Conservation (phyloP, 306 rosid genomes). For the Aeschynomene evenia region DNA sequence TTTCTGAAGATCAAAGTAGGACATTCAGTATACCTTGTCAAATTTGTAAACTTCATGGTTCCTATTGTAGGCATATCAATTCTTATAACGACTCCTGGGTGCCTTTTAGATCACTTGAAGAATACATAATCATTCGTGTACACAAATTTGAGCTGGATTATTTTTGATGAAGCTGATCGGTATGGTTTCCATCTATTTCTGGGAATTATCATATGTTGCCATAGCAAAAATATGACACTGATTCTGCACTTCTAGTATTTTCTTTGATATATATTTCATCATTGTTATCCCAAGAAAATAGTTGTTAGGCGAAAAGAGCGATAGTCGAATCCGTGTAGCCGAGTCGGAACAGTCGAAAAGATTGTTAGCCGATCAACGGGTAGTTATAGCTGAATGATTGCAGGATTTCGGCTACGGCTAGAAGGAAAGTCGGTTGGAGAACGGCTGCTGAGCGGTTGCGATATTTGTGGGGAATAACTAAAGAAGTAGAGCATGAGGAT, state of each 20-base stretch:
- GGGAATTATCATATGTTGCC: not conserved
- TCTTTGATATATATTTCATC: not conserved
- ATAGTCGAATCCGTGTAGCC: no score
- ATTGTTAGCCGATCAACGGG: no score
- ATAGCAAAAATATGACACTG: not conserved
- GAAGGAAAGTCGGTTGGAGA: no score
- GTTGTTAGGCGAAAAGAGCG: no score
- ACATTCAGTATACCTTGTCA: not conserved
- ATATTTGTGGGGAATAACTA: no score
- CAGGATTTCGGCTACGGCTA: no score
- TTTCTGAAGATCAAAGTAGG: not conserved
- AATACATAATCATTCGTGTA: constrained; percentile 70
- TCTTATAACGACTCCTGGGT: constrained; percentile 93
- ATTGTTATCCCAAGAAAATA: no score
- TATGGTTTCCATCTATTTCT: constrained; percentile 36
- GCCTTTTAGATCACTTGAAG: constrained; percentile 91
- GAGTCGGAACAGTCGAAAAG: no score
- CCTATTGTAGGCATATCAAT: constrained; percentile 72
- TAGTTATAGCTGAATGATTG: no score
- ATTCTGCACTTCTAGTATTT: constrained; percentile 2
- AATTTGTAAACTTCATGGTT: constrained; percentile 19
- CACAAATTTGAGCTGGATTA: constrained; percentile 80
- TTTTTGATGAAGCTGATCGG: constrained; percentile 97
- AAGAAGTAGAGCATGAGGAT: no score
- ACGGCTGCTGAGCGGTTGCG: no score